Percentiles rank a stretch among this genome's conserved stretches.
These are phyloP conservation scores for Perilla frutescens DNA, from an alignment of 257 asterid genomes.

Conservation along the genomic window DNA sequence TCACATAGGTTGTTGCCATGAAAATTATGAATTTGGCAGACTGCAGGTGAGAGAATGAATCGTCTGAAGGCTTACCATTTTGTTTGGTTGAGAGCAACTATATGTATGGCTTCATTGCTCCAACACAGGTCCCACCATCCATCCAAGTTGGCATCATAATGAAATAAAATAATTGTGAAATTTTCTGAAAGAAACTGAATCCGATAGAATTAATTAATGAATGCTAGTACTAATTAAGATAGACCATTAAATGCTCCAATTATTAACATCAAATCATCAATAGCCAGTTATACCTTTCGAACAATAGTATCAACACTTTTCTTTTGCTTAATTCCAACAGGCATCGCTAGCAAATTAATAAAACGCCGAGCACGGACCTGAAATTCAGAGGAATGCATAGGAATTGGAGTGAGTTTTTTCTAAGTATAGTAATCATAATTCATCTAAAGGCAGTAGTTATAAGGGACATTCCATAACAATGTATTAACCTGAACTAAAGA, in stretches of 20 bases:
- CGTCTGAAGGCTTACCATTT: conserved; percentile 62
- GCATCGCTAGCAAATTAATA: conserved; percentile 73
- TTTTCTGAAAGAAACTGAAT: conserved; percentile 94
- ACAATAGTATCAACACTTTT: conserved; percentile 67
- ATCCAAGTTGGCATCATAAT: conserved; percentile 85
- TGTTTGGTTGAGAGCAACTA: conserved; percentile 86
- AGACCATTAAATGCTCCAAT: conserved; percentile 1
- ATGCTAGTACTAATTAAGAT: conserved; percentile 15
- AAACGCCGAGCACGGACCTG: conserved; percentile 54
- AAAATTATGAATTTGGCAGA: conserved; percentile 12
- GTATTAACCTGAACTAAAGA: conserved; percentile 20
- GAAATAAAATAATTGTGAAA: conserved; percentile 81
- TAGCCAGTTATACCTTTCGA: conserved; percentile 58
- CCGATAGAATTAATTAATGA: conserved; percentile 34
- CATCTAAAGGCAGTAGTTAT: not conserved
- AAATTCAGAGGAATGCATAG: conserved; percentile 27
- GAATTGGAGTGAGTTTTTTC: not conserved
- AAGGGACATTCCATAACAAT: not conserved
- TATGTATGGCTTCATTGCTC: conserved; percentile 79
- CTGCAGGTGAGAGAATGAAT: conserved; percentile 20
- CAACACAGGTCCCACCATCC: conserved; percentile 87
- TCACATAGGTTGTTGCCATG: conserved; percentile 10
- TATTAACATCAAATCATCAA: not conserved
- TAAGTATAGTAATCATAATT: conserved; percentile 21
- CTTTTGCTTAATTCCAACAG: conserved; percentile 89